Evolutionary conservation across 345 rosid genomes (phyloP).

Genomic region (Arabidopsis thaliana): TAIR10.1 NC_003076.8:17283001-17283500

Average conservation of each 20-base stretch:
- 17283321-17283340: background rate
- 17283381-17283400: background rate
- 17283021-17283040: too few species aligned
- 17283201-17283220: too few species aligned
- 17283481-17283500: constrained; percentile 30
- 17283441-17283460: constrained; percentile 26
- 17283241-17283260: background rate
- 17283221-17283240: background rate
- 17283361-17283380: background rate
- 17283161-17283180: too few species aligned
- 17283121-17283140: too few species aligned
- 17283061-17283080: too few species aligned
- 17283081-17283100: too few species aligned
- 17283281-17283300: background rate
- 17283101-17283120: too few species aligned
- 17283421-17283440: constrained; percentile 11
- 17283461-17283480: constrained; percentile 5
- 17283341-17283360: background rate
- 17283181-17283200: too few species aligned
- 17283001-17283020: too few species aligned
- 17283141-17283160: too few species aligned
- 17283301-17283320: background rate
- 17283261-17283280: background rate
- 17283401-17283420: constrained; percentile 30
- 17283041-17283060: too few species aligned